Evolutionary conservation across 1,139 yeast species (phyloP).

Genomic region (Groenewaldozyma auringiensis): DNA sequence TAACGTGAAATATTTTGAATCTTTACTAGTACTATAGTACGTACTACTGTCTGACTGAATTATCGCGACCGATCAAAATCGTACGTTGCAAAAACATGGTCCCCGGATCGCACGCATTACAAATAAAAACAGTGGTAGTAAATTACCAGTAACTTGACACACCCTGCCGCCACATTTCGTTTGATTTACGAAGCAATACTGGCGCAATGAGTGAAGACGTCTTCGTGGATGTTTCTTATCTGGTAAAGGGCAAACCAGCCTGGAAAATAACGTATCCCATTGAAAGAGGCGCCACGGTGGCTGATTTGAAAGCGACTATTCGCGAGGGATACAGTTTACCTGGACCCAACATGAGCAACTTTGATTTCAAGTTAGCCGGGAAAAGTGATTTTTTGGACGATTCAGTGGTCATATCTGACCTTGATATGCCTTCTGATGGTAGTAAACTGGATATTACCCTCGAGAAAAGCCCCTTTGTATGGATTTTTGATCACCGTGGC

Average conservation of each 20-base stretch:
- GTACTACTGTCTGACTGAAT: too few relatives aligned
- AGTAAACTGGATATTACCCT: neutral
- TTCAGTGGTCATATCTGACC: neutral
- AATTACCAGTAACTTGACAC: too few relatives aligned
- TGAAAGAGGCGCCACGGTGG: constrained; percentile 6
- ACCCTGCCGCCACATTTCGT: too few relatives aligned
- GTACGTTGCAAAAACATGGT: too few relatives aligned
- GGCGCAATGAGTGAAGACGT: neutral
- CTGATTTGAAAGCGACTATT: neutral
- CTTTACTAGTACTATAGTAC: too few relatives aligned
- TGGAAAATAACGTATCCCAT: constrained; percentile 9
- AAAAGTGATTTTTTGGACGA: neutral
- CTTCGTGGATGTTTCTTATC: constrained; percentile 4
- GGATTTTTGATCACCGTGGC: neutral
- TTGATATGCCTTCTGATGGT: neutral
- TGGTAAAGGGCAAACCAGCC: constrained; percentile 7
- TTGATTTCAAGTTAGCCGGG: neutral
- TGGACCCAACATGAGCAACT: neutral
- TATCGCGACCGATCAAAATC: too few relatives aligned
- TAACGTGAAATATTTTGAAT: too few relatives aligned
- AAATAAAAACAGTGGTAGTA: too few relatives aligned
- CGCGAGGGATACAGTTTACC: neutral
- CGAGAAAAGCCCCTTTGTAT: neutral
- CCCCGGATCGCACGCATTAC: too few relatives aligned
- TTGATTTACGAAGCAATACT: too few relatives aligned